Evolutionary conservation across 192 early-diverging fungal species (phyloP), one percentile per base, ranked within the genome.

Genomic region (Coemansia sp.): DNA sequence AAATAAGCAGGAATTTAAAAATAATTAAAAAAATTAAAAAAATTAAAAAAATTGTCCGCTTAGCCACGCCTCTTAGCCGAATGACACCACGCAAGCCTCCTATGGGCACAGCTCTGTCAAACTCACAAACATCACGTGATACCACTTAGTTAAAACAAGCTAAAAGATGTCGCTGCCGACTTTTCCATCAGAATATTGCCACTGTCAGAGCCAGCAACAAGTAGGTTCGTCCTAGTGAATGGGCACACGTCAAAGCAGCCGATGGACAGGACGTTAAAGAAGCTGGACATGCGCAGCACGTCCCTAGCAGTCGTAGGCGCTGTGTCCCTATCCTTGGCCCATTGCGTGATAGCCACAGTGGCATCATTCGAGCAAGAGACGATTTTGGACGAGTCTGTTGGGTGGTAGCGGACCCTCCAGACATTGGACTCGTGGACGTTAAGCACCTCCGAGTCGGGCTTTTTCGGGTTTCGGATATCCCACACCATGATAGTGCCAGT

Each of bases 341-440:
- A 83, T 51, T 79, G 73, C 0, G 75, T 73, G 25, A 85, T 65
- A 2, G 70, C 79, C 27, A 81, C 29, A n/a, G 79, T 60, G 0
- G 72, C 76, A 29, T 85, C 84, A 8, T 82, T 79, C 12, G 84
- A 85, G 70, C 79, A 81, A 19, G 84, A 78, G 14, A 82, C 70
- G 2, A 85, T 60, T n/a, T 64, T 69, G 11, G 56, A 38, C 0
- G 70, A 25, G 35, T 76, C 70, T 1, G 40, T 19, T n/a, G 84
- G 76, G 25, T 85, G 73, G 38, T 79, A 82, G 59, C 37, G 41
- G 15, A 85, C 68, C 41, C 63, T 51, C 76, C 75, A 82, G 24
- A 85, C 79, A 31, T 76, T 80, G 0, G 64, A 41, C 17, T 61
- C 51, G 38, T 85, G 79, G 8, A 80, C 79, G 41, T 62, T 57